These are phyloP conservation scores for Boletellus ananiceps DNA, from an alignment of 768 basidiomycete species.

Conservation along the genomic window DNA sequence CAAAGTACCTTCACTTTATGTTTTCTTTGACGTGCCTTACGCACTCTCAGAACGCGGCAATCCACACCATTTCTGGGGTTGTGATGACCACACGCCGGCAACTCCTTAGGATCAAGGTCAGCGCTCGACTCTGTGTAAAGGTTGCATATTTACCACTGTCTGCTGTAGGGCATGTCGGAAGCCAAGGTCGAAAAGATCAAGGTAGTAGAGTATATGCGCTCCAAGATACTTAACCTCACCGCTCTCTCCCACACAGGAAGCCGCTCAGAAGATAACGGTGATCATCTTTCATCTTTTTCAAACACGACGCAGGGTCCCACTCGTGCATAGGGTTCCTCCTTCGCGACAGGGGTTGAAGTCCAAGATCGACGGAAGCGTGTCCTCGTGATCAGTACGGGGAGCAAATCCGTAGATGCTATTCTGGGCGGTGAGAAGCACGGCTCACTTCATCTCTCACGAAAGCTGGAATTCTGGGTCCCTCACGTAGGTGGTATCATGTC, in stretches of 20 bases:
- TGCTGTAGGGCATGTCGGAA: constrained; percentile 81
- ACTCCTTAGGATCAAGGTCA: constrained; percentile 89
- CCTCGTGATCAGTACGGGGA: constrained; percentile 83
- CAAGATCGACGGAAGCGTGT: constrained; percentile 82
- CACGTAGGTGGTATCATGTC: constrained; percentile 78
- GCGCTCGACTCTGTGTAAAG: neutral
- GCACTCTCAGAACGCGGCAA: constrained; percentile 57
- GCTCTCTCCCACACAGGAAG: constrained; percentile 55
- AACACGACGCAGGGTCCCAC: neutral
- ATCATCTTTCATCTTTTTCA: neutral
- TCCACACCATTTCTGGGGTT: constrained; percentile 82
- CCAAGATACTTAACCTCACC: neutral
- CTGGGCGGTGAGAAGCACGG: constrained; percentile 60
- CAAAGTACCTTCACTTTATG: constrained; percentile 46
- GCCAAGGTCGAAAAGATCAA: constrained; percentile 98
- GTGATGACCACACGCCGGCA: constrained; percentile 89
- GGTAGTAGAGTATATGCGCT: constrained; percentile 36
- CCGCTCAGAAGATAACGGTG: constrained; percentile 82
- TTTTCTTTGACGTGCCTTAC: neutral
- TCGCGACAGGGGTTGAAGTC: constrained; percentile 88
- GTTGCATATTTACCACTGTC: neutral
- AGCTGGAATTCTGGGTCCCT: neutral
- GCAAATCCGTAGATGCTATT: constrained; percentile 85
- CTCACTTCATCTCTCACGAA: neutral
- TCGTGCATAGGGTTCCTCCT: constrained; percentile 71